Evolutionary conservation across 345 rosid species (phyloP).

Genomic region (Eucalyptus cloeziana): DNA sequence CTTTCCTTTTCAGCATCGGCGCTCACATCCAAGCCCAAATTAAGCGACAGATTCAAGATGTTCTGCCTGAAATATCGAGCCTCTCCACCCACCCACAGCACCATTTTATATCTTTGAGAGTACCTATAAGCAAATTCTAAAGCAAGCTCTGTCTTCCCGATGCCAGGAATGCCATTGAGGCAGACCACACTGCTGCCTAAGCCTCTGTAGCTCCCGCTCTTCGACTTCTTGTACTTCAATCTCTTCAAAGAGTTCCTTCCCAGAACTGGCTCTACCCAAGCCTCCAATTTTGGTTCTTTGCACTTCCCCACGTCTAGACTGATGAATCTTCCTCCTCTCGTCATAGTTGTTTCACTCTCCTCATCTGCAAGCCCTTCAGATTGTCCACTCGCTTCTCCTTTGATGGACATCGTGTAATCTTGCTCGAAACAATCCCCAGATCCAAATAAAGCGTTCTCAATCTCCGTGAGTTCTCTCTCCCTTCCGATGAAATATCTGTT

Average conservation of each 20-base stretch:
- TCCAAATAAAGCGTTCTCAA: conserved; percentile 69
- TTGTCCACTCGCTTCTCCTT: conserved; percentile 67
- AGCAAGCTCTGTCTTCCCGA: conserved; percentile 85
- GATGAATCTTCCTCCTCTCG: conserved; percentile 44
- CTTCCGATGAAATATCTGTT: conserved; percentile 67
- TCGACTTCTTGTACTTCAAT: conserved; percentile 56
- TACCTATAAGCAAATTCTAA: conserved; percentile 74
- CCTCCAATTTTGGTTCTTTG: conserved; percentile 50
- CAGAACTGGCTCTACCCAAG: conserved; percentile 47
- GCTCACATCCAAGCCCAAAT: conserved; percentile 74
- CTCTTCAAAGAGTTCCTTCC: conserved; percentile 57
- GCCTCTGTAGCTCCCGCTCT: conserved; percentile 40
- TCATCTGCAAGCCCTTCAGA: conserved; percentile 77
- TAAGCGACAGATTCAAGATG: conserved; percentile 64
- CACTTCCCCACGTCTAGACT: conserved; percentile 58
- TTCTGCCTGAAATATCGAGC: conserved; percentile 75
- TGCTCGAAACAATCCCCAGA: conserved; percentile 32
- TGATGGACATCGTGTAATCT: conserved; percentile 27
- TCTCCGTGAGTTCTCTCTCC: conserved; percentile 64
- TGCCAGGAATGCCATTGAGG: conserved; percentile 63
- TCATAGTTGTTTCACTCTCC: conserved; percentile 39
- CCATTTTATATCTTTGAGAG: conserved; percentile 83
- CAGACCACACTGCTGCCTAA: conserved; percentile 50
- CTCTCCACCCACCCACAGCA: conserved; percentile 90
- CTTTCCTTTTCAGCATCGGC: conserved; percentile 86